Evolutionary conservation across 2,329 filamentous ascomycete species (phyloP).

Genomic region (Alternaria triticina): DNA sequence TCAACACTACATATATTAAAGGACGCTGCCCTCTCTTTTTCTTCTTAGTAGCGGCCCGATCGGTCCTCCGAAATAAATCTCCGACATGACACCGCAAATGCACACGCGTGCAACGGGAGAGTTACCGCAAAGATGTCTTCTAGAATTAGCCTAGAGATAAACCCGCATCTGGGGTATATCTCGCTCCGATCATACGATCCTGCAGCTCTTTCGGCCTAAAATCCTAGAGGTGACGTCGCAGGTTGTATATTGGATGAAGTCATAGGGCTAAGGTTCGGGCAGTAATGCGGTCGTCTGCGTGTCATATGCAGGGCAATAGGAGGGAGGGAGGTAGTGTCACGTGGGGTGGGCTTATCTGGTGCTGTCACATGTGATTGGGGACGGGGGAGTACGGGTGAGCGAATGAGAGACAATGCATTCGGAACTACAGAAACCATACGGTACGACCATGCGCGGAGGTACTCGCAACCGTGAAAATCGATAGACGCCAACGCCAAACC

Average conservation of each 20-base stretch:
- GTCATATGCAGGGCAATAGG: neutral
- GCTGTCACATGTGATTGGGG: neutral
- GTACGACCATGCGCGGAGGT: neutral
- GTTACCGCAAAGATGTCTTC: neutral
- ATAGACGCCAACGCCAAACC: neutral
- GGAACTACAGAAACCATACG: neutral
- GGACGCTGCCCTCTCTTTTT: neutral
- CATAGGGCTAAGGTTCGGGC: neutral
- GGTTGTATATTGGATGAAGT: neutral
- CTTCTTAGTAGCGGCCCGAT: neutral
- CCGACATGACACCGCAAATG: conserved; percentile 8
- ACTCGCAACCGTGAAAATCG: neutral
- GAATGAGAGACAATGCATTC: neutral
- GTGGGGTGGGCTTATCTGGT: neutral
- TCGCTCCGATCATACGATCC: neutral
- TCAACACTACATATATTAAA: neutral
- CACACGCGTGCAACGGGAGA: neutral
- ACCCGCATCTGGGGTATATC: neutral
- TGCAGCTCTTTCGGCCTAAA: neutral
- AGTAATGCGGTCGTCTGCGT: neutral
- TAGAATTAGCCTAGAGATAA: neutral
- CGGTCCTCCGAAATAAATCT: conserved; percentile 6
- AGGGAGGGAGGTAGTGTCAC: neutral
- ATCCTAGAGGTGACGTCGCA: neutral
- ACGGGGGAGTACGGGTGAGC: neutral